Evolutionary conservation across 2,329 filamentous ascomycete genomes (phyloP).

Genomic region (Lachnellula suecica): DNA sequence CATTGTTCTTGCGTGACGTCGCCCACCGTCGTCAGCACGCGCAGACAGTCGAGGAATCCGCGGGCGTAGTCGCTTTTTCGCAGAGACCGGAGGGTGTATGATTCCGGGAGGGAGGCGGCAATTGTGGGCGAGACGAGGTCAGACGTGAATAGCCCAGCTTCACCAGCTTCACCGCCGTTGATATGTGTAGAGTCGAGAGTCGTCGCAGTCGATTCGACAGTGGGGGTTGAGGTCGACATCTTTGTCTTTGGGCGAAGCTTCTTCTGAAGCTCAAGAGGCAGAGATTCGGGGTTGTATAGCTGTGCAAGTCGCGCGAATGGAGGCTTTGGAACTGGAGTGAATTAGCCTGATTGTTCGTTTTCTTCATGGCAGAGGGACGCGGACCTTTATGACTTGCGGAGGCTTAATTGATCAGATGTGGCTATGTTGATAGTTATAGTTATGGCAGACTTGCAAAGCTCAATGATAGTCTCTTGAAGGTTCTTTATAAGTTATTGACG

Average conservation of each 20-base stretch:
- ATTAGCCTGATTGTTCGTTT: neutral
- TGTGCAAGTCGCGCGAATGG: neutral
- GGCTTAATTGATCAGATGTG: slow-evolving; percentile 1
- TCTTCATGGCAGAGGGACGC: slow-evolving; percentile 11
- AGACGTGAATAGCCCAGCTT: slow-evolving; percentile 70
- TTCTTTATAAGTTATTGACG: neutral
- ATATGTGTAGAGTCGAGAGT: slow-evolving; percentile 26
- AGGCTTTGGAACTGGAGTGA: neutral
- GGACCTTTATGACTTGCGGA: neutral
- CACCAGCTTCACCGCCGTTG: slow-evolving; percentile 26
- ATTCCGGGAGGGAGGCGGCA: slow-evolving; percentile 68
- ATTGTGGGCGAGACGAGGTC: slow-evolving; percentile 78
- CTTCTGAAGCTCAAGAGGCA: neutral
- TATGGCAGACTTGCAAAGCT: neutral
- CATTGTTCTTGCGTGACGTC: slow-evolving; percentile 77
- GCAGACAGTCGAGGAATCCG: slow-evolving; percentile 88
- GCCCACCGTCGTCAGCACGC: slow-evolving; percentile 89
- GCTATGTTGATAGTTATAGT: neutral
- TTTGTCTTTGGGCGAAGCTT: neutral
- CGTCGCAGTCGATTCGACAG: slow-evolving; percentile 2
- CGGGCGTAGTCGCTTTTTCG: slow-evolving; percentile 73
- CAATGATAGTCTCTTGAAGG: neutral
- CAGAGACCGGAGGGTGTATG: slow-evolving; percentile 81
- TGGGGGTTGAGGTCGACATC: slow-evolving; percentile 6
- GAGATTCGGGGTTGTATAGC: neutral